A percentile compares a stretch with the other conserved stretches of the same genome.
Evolutionary conservation across 2,329 filamentous ascomycete genomes (phyloP).

Genomic region (Monilinia fructigena): DNA sequence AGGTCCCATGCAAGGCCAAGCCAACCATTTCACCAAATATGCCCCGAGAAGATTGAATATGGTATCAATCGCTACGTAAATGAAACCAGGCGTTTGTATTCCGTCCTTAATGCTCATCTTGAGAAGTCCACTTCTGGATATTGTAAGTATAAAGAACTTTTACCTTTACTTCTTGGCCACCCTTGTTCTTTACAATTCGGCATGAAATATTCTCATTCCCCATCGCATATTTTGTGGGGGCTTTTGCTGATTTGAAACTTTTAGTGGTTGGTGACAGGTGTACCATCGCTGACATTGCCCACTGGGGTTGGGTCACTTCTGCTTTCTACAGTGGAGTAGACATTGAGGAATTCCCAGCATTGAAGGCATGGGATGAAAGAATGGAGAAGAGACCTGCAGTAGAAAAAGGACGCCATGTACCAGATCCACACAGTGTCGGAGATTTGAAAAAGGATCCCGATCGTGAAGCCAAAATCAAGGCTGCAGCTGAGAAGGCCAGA

Average conservation of each 20-base stretch:
- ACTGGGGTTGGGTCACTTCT: conserved; percentile 32
- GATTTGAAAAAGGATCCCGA: conserved; percentile 44
- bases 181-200: background rate
- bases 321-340: conserved; percentile 56
- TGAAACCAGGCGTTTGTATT: conserved; percentile 80
- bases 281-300: conserved; percentile 76
- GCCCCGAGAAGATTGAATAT: conserved; percentile 79
- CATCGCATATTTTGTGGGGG: background rate
- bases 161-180: background rate
- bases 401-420: conserved; percentile 74
- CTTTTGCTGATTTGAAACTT: background rate
- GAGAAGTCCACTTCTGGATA: conserved; percentile 54
- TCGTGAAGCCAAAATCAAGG: conserved; percentile 53
- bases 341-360: conserved; percentile 69
- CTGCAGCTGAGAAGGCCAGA: conserved; percentile 51
- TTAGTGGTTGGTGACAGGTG: conserved; percentile 62
- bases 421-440: conserved; percentile 62
- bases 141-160: conserved; percentile 27
- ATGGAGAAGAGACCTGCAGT: conserved; percentile 68
- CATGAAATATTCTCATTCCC: background rate
- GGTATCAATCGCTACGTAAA: conserved; percentile 79
- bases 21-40: conserved; percentile 81
- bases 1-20: conserved; percentile 80
- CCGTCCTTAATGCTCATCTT: conserved; percentile 72
- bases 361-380: conserved; percentile 75